Evolutionary conservation across 1,284 basidiomycete species (phyloP).

Genomic region (Sanghuangporus weigelae): DNA sequence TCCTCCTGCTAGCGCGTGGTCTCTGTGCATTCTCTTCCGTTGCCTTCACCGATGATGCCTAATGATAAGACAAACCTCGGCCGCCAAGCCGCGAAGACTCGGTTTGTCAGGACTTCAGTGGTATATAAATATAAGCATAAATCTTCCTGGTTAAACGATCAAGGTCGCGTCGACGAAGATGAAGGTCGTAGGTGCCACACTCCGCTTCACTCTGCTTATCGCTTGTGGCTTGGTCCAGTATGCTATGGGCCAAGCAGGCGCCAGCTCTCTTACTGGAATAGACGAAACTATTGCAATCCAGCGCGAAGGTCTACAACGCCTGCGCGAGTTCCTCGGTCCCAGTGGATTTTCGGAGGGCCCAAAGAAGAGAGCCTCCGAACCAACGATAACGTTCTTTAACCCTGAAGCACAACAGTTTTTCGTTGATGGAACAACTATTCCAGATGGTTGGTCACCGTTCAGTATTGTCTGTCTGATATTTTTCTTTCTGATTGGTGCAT

Average conservation of each 20-base stretch:
- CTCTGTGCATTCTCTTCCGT: too few species aligned
- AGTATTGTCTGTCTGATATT: background rate
- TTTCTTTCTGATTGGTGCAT: background rate
- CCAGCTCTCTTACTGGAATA: slow-evolving; percentile 26
- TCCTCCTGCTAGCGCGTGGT: background rate
- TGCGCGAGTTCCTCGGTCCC: slow-evolving; percentile 40
- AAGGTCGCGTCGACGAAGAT: background rate
- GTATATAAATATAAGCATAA: background rate
- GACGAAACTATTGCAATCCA: slow-evolving; percentile 43
- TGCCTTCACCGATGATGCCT: too few species aligned
- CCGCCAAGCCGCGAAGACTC: too few species aligned
- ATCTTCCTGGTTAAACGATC: background rate
- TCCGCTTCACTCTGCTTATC: background rate
- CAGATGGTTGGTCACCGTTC: slow-evolving; percentile 23
- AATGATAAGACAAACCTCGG: too few species aligned
- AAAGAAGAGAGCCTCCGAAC: slow-evolving; percentile 12
- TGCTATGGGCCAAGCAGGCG: slow-evolving; percentile 2
- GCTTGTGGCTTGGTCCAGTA: background rate
- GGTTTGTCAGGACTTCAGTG: background rate
- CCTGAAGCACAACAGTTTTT: slow-evolving; percentile 30
- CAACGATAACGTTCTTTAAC: slow-evolving; percentile 29
- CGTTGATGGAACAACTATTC: slow-evolving; percentile 30
- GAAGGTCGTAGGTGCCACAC: background rate
- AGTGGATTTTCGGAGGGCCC: background rate
- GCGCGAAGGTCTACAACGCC: slow-evolving; percentile 40